Evolutionary conservation across 2,329 filamentous ascomycete species (phyloP).

Genomic region (Botrytis fabae): DNA sequence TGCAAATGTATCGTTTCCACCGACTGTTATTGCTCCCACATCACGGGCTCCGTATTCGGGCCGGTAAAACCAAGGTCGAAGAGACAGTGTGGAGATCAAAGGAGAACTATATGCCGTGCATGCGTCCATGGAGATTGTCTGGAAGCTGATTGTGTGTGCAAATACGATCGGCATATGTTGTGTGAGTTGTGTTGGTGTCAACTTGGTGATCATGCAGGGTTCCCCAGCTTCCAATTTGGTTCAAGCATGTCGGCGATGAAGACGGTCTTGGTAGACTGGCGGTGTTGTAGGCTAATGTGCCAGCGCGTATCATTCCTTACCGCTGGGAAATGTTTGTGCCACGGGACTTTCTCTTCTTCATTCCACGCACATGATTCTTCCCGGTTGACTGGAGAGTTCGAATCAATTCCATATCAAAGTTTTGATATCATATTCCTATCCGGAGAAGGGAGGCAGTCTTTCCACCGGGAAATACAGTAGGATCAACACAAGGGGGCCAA

Average conservation of each 20-base stretch:
- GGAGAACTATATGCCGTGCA: not conserved
- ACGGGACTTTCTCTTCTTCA: not conserved
- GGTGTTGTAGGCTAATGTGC: not conserved
- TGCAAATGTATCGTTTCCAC: not conserved
- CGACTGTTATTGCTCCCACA: not conserved
- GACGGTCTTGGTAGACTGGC: not conserved
- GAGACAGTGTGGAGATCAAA: not conserved
- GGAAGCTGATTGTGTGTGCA: not conserved
- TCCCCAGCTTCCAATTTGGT: not conserved
- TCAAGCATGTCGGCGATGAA: not conserved
- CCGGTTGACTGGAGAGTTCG: not conserved
- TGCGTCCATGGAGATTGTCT: not conserved
- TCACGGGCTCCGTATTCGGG: not conserved
- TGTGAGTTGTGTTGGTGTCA: no score
- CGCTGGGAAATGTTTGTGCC: not conserved
- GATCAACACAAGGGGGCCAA: not conserved
- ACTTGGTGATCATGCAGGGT: constrained; percentile 7
- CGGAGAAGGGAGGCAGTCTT: constrained; percentile 7
- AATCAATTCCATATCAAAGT: not conserved
- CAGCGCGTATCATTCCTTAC: not conserved
- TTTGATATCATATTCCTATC: not conserved
- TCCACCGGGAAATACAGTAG: not conserved
- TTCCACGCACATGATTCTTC: not conserved
- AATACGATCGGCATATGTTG: not conserved
- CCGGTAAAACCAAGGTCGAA: not conserved